Conservation (phyloP, 2,329 filamentous ascomycete genomes). For the Fusarium sp. region DNA sequence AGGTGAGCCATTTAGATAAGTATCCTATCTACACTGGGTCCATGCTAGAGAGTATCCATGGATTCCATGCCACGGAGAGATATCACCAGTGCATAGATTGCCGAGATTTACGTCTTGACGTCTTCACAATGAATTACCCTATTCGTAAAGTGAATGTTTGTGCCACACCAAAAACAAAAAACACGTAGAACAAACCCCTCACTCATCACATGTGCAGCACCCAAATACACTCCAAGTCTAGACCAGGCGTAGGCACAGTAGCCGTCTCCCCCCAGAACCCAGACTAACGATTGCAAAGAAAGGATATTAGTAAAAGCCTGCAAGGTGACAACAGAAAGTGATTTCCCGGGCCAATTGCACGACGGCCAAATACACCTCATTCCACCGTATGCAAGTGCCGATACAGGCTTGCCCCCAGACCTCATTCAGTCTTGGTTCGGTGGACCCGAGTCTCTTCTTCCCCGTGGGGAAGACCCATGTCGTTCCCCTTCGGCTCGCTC, state of each 20-base stretch:
- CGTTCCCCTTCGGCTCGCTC: not conserved
- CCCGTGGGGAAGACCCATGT: conserved; percentile 19
- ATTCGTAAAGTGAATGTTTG: not conserved
- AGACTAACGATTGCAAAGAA: not conserved
- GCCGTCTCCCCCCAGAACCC: not conserved
- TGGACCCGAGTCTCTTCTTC: conserved; percentile 15
- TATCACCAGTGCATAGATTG: not conserved
- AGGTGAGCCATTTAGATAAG: conserved; percentile 9
- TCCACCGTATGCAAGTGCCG: not conserved
- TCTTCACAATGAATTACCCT: not conserved
- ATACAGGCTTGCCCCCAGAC: not conserved
- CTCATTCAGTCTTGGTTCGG: not conserved
- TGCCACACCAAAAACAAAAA: not conserved
- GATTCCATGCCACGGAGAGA: not conserved
- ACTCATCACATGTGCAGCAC: conserved; percentile 15
- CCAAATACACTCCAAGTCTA: not conserved
- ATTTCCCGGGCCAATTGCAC: conserved; percentile 1
- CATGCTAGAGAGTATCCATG: not conserved
- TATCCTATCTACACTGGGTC: not conserved
- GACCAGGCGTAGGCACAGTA: not conserved
- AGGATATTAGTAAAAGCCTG: not conserved
- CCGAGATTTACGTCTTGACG: not conserved
- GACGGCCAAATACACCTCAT: not conserved
- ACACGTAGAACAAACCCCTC: not conserved
- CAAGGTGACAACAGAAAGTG: conserved; percentile 4